Conservation (phyloP, 805 yeast species). For the Pichia thaimueangensis region DNA sequence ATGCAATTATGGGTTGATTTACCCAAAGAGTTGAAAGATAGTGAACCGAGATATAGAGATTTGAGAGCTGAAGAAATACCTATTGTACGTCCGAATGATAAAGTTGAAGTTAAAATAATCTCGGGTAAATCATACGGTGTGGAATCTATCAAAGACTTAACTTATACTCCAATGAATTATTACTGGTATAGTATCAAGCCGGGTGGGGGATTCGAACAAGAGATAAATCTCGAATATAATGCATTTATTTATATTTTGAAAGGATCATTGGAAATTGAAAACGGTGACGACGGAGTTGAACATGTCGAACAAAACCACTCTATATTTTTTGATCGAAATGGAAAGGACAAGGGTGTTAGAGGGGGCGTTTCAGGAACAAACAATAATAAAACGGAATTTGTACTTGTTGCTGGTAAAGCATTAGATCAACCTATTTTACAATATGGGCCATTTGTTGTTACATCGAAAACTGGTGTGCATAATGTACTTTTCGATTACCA, state of each 20-base stretch:
- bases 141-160: constrained; percentile 65
- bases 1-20: constrained; percentile 86
- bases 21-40: constrained; percentile 55
- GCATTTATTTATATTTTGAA: constrained; percentile 61
- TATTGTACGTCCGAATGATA: constrained; percentile 54
- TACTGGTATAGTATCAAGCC: constrained; percentile 61
- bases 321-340: constrained; percentile 64
- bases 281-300: constrained; percentile 25
- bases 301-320: constrained; percentile 40
- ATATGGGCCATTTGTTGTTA: constrained; percentile 88
- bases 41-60: constrained; percentile 74
- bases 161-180: constrained; percentile 75
- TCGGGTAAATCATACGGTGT: constrained; percentile 74
- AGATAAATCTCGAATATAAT: constrained; percentile 54
- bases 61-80: constrained; percentile 68
- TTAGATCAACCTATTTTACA: constrained; percentile 73
- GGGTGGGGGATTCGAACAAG: constrained; percentile 58
- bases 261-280: constrained; percentile 48
- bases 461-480: constrained; percentile 56
- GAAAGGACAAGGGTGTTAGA: constrained; percentile 48
- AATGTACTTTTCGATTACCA: constrained; percentile 72
- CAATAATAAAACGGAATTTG: constrained; percentile 50
- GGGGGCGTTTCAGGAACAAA: constrained; percentile 45
- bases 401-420: constrained; percentile 67
- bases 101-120: constrained; percentile 62